These are phyloP conservation scores for Periglandula ipomoeae DNA, from an alignment of 2,329 filamentous ascomycete genomes.

Conservation along the genomic window DNA sequence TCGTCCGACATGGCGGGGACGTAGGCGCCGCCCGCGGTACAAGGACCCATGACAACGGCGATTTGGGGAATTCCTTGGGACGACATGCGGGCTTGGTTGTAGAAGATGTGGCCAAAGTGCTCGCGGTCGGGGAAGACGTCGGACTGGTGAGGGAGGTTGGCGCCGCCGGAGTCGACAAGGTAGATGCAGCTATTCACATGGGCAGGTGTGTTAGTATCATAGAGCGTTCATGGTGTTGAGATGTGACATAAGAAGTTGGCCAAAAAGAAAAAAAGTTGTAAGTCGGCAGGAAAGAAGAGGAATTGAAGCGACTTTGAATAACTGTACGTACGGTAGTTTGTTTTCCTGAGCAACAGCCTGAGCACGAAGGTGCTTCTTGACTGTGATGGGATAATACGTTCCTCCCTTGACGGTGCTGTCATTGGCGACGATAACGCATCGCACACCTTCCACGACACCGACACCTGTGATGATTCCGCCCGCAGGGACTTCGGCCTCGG, in stretches of 20 bases:
- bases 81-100: conserved; percentile 94
- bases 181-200: conserved; percentile 63
- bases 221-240: neutral
- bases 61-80: conserved; percentile 83
- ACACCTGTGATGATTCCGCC: conserved; percentile 91
- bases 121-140: conserved; percentile 93
- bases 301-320: conserved; percentile 3
- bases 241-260: neutral
- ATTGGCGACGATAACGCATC: conserved; percentile 89
- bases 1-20: conserved; percentile 97
- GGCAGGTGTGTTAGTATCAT: neutral
- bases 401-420: conserved; percentile 97
- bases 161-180: conserved; percentile 89
- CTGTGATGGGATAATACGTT: conserved; percentile 93
- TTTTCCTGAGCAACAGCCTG: conserved; percentile 90
- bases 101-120: conserved; percentile 96
- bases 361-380: conserved; percentile 92
- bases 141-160: conserved; percentile 88
- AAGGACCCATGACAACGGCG: conserved; percentile 93
- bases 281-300: neutral
- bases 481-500: conserved; percentile 76
- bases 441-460: conserved; percentile 81
- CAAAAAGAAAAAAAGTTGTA: too few relatives aligned
- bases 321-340: conserved; percentile 47
- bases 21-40: conserved; percentile 91